Evolutionary conservation across 2,329 filamentous ascomycete genomes (phyloP).

Genomic region (Ceratocystis destructans): DNA sequence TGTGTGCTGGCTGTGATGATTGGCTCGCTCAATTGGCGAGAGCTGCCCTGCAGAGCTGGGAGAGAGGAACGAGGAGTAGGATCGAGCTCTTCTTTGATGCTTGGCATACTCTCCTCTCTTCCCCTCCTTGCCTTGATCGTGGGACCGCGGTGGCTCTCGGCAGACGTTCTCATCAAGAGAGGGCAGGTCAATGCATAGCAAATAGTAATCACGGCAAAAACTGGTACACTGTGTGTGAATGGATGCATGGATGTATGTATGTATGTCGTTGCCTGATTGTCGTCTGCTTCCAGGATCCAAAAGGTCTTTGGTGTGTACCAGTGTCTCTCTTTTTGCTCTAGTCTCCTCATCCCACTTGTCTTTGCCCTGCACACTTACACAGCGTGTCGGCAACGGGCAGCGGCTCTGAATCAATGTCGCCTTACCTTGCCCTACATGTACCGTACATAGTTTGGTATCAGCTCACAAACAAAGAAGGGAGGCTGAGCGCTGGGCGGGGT

Average conservation of each 20-base stretch:
- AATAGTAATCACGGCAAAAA: neutral
- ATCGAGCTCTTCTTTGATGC: neutral
- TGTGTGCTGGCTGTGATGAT: neutral
- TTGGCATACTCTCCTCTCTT: neutral
- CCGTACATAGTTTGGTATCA: neutral
- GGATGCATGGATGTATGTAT: neutral
- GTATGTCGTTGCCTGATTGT: neutral
- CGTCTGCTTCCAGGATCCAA: neutral
- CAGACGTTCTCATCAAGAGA: neutral
- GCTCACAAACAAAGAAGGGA: neutral
- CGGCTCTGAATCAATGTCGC: neutral
- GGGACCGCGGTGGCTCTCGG: neutral
- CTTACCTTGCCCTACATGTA: neutral
- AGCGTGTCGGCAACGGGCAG: neutral
- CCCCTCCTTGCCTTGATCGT: neutral
- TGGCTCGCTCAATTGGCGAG: neutral
- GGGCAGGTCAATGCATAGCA: neutral
- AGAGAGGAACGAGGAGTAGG: neutral
- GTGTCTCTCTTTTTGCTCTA: slow-evolving; percentile 1
- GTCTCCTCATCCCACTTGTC: neutral
- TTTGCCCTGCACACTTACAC: neutral
- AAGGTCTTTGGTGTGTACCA: neutral
- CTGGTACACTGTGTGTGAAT: too few relatives aligned
- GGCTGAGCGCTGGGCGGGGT: neutral
- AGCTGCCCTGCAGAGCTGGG: neutral